Percentiles rank a stretch among this genome's conserved stretches.
phyloP scores from a whole-genome alignment of 176 grass and related monocot genomes.

The Aegilops umbellulata region DNA sequence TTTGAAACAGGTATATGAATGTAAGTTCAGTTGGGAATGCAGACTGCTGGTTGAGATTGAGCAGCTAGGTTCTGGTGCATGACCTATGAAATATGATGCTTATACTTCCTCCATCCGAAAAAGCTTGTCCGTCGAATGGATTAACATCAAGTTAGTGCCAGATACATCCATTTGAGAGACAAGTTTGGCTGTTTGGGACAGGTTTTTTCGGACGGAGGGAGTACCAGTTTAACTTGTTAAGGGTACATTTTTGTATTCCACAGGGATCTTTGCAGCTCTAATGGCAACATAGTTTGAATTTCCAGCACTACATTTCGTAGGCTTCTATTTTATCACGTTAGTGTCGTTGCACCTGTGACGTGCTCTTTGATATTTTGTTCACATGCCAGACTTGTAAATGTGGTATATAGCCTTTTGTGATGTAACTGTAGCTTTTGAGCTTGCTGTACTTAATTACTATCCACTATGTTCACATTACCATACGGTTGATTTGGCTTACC shows the following conservation, averaged over 20 bases:
- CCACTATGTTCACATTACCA: not conserved
- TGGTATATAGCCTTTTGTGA: not conserved
- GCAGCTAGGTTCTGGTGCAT: not conserved
- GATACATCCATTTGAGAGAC: too few relatives aligned
- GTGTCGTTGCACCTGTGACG: too few relatives aligned
- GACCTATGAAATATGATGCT: not conserved
- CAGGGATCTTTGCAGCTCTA: not conserved
- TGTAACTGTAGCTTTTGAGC: not conserved
- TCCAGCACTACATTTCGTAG: not conserved
- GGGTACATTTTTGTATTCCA: not conserved
- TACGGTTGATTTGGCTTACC: not conserved
- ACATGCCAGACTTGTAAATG: too few relatives aligned
- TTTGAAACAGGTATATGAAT: not conserved
- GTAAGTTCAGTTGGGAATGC: not conserved
- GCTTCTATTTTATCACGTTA: not conserved
- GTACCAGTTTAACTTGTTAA: not conserved
- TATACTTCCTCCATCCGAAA: too few relatives aligned
- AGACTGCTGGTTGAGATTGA: not conserved
- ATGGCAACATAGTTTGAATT: not conserved
- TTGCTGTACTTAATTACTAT: not conserved
- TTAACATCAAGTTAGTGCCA: too few relatives aligned
- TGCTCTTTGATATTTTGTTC: too few relatives aligned
- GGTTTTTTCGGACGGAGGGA: too few relatives aligned
- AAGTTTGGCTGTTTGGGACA: too few relatives aligned
- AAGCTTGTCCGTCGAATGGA: too few relatives aligned